Percentiles rank a stretch among this genome's conserved stretches.
phyloP scores from a whole-genome alignment of 768 basidiomycete species.

The Amanita rimosa region DNA sequence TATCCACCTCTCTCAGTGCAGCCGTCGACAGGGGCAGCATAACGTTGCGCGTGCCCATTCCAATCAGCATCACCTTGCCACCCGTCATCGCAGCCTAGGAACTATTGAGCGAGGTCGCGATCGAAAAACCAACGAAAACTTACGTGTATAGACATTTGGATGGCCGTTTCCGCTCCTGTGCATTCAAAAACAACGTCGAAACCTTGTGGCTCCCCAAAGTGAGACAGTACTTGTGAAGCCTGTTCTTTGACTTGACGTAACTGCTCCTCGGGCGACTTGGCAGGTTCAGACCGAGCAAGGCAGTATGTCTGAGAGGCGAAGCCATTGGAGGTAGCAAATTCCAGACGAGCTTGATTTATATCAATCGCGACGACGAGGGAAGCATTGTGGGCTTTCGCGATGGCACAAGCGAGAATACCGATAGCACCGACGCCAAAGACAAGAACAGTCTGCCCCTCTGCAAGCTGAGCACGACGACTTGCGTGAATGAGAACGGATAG shows the following conservation, averaged over 20 bases:
- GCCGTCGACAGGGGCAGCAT: slow-evolving; percentile 77
- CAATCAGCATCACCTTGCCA: slow-evolving; percentile 87
- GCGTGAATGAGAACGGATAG: slow-evolving; percentile 81
- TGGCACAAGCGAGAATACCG: slow-evolving; percentile 79
- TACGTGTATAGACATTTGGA: slow-evolving; percentile 86
- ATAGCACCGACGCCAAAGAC: slow-evolving; percentile 92
- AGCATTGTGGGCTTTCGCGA: slow-evolving; percentile 65
- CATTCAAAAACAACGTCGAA: slow-evolving; percentile 95
- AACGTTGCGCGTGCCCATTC: slow-evolving; percentile 86
- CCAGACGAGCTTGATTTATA: slow-evolving; percentile 73
- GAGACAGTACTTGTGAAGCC: slow-evolving; percentile 35
- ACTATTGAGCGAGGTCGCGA: slow-evolving; percentile 5
- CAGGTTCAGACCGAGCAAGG: slow-evolving; percentile 37
- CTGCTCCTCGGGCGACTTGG: slow-evolving; percentile 44
- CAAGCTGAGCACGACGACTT: slow-evolving; percentile 30
- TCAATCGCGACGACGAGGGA: slow-evolving; percentile 67
- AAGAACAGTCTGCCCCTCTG: slow-evolving; percentile 59
- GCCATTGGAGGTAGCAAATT: slow-evolving; percentile 65
- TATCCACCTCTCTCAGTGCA: slow-evolving; percentile 83
- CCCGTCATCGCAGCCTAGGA: slow-evolving; percentile 69
- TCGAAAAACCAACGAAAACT: slow-evolving; percentile 23
- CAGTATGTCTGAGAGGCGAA: slow-evolving; percentile 70
- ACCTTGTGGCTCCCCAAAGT: slow-evolving; percentile 58
- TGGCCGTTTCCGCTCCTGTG: slow-evolving; percentile 86
- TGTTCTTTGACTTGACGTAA: slow-evolving; percentile 51